These are phyloP conservation scores for Dittrichia graveolens DNA, from an alignment of 129 eudicot genomes.

Conservation along the genomic window DNA sequence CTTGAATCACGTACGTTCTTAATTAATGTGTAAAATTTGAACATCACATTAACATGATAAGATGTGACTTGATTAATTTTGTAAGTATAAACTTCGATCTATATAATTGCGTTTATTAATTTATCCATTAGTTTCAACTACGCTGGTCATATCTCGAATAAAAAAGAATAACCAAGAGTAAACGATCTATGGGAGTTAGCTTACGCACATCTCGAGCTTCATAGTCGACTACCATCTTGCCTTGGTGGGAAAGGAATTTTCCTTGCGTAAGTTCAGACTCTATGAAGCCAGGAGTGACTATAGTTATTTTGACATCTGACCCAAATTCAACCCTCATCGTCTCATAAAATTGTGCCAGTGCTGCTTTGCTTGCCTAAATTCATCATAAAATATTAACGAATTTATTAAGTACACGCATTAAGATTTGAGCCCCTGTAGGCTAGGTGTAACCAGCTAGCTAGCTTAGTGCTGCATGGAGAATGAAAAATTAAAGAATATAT, in stretches of 20 bases:
- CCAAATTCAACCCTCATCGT: conserved; percentile 72
- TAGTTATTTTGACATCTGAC: conserved; percentile 50
- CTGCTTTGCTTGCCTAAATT: conserved; percentile 80
- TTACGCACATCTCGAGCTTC: conserved; percentile 66
- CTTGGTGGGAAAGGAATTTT: conserved; percentile 49
- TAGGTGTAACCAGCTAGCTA: too few relatives aligned
- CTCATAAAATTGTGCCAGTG: conserved; percentile 58
- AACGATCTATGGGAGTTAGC: too few relatives aligned
- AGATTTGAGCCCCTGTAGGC: too few relatives aligned
- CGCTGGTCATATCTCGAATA: not conserved
- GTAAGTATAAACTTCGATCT: too few relatives aligned
- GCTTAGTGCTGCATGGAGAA: too few relatives aligned
- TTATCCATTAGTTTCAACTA: too few relatives aligned
- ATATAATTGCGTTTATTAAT: too few relatives aligned
- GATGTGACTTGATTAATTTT: too few relatives aligned
- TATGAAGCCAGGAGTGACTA: conserved; percentile 63
- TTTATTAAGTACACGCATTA: not conserved
- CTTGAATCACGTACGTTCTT: too few relatives aligned
- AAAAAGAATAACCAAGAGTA: not conserved
- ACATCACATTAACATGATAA: too few relatives aligned
- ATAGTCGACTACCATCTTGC: conserved; percentile 49
- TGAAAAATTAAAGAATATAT: too few relatives aligned
- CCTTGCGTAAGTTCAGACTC: conserved; percentile 72
- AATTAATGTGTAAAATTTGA: too few relatives aligned
- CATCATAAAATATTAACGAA: conserved; percentile 30